phyloP scores from a whole-genome alignment of 2,329 filamentous ascomycete species.

The Chaetomium sp. region DNA sequence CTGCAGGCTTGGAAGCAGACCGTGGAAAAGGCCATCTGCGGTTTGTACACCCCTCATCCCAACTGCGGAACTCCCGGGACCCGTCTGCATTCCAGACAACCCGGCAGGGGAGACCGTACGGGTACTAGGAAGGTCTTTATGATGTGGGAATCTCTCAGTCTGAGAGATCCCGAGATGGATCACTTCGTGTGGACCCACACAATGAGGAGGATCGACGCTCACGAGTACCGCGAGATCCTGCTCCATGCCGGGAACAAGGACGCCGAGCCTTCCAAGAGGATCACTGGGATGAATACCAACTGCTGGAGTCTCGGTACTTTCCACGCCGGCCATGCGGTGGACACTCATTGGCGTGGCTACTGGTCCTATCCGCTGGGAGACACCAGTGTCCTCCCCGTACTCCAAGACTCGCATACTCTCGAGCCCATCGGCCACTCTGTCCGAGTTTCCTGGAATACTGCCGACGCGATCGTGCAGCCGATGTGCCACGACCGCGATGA shows the following conservation, averaged over 20 bases:
- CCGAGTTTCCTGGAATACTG: constrained; percentile 2
- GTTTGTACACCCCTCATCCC: constrained; percentile 7
- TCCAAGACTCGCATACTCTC: not conserved
- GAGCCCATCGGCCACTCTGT: not conserved
- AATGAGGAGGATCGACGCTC: constrained; percentile 23
- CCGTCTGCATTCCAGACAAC: constrained; percentile 6
- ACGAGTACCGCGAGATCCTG: constrained; percentile 30
- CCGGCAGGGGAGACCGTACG: not conserved
- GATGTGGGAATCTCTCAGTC: constrained; percentile 13
- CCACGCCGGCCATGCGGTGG: not conserved
- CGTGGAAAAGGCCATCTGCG: constrained; percentile 4
- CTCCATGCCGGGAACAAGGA: constrained; percentile 3
- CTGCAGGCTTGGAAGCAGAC: constrained; percentile 6
- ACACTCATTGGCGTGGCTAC: constrained; percentile 12
- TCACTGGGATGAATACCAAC: not conserved
- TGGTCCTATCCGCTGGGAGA: not conserved
- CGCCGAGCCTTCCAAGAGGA: not conserved
- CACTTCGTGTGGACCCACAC: constrained; percentile 15
- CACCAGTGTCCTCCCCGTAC: not conserved
- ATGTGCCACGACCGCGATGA: constrained; percentile 1
- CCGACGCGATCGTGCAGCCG: not conserved
- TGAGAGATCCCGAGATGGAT: constrained; percentile 5
- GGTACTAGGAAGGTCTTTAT: constrained; percentile 9
- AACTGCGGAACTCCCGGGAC: constrained; percentile 17
- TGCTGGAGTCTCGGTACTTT: no score